Evolutionary conservation across 2,329 filamentous ascomycete genomes (phyloP).

Genomic region (Hypoxylon sp.): DNA sequence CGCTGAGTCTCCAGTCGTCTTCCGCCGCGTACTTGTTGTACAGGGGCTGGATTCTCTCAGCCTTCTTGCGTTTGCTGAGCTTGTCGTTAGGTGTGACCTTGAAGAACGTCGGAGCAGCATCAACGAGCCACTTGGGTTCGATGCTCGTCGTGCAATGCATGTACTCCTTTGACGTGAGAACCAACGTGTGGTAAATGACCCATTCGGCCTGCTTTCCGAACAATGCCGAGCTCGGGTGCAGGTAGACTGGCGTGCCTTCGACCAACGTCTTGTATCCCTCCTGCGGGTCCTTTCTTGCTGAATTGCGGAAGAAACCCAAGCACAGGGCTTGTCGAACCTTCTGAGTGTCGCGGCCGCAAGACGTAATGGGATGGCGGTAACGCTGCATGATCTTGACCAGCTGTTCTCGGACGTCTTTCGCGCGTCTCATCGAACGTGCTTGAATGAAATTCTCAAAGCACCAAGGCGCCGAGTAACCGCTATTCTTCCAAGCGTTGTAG

Average conservation of each 20-base stretch:
- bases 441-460: constrained; percentile 99
- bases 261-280: constrained; percentile 98
- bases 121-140: constrained; percentile 94
- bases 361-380: constrained; percentile 85
- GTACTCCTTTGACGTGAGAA: constrained; percentile 96
- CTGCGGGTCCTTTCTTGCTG: constrained; percentile 92
- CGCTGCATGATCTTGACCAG: constrained; percentile 94
- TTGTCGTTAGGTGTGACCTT: constrained; percentile 92
- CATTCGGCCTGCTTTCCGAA: constrained; percentile 98
- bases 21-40: constrained; percentile 93
- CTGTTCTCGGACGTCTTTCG: constrained; percentile 93
- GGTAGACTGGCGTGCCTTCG: constrained; percentile 93
- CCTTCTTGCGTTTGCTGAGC: constrained; percentile 91
- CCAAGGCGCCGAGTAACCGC: constrained; percentile 87
- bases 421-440: constrained; percentile 87
- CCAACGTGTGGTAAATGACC: constrained; percentile 92
- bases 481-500: constrained; percentile 96
- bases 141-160: constrained; percentile 96
- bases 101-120: constrained; percentile 99
- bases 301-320: constrained; percentile 94
- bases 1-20: constrained; percentile 94
- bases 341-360: constrained; percentile 88
- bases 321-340: constrained; percentile 92
- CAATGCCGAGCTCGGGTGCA: constrained; percentile 91
- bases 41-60: constrained; percentile 93